Evolutionary conservation across 495 filamentous ascomycete species (phyloP).

Genomic region (Chlorociboria aeruginascens): DNA sequence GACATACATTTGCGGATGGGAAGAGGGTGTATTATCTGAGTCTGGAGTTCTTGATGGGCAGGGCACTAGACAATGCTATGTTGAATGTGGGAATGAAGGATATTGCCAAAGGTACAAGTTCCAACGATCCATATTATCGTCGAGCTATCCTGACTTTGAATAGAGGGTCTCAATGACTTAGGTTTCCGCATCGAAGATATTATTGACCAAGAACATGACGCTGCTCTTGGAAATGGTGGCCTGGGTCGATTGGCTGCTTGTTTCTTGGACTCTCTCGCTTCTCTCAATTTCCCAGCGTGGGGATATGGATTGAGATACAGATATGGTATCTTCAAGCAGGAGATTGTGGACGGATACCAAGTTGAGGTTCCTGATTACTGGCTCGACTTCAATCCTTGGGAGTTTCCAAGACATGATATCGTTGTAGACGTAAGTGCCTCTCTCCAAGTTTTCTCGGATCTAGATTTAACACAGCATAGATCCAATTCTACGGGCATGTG

Average conservation of each 20-base stretch:
- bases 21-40: slow-evolving; percentile 96
- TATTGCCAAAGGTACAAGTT: slow-evolving; percentile 54
- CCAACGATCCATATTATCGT: not conserved
- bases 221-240: slow-evolving; percentile 91
- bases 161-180: slow-evolving; percentile 69
- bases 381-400: slow-evolving; percentile 99
- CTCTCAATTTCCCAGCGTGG: slow-evolving; percentile 91
- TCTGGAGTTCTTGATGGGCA: slow-evolving; percentile 93
- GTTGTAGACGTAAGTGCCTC: slow-evolving; percentile 57
- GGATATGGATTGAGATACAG: slow-evolving; percentile 90
- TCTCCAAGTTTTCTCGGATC: not conserved
- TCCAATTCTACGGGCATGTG: slow-evolving; percentile 89
- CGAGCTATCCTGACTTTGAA: slow-evolving; percentile 4
- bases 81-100: slow-evolving; percentile 86
- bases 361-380: slow-evolving; percentile 98
- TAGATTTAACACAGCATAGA: slow-evolving; percentile 23
- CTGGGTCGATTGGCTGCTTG: slow-evolving; percentile 91
- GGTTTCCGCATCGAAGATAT: slow-evolving; percentile 96
- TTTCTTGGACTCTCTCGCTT: slow-evolving; percentile 91
- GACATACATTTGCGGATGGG: slow-evolving; percentile 77
- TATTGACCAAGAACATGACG: slow-evolving; percentile 90
- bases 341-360: slow-evolving; percentile 95
- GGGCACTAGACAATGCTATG: slow-evolving; percentile 96
- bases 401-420: slow-evolving; percentile 91
- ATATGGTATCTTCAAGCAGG: slow-evolving; percentile 99